Conservation (phyloP, 768 basidiomycete species). For the Kwoniella bestiolae region DNA sequence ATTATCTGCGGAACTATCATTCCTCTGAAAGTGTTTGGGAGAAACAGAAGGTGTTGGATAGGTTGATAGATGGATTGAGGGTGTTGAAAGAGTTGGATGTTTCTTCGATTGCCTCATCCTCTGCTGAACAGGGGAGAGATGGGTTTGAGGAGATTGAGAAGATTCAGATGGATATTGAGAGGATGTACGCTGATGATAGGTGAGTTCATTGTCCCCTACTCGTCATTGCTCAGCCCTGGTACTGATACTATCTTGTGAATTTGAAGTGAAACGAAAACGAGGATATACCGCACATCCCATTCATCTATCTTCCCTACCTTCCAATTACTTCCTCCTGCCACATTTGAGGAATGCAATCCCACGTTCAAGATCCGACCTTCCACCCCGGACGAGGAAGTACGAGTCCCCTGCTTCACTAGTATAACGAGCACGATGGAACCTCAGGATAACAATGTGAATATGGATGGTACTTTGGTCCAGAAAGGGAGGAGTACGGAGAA, state of each 20-base stretch:
- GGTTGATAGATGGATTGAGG: conserved; percentile 28
- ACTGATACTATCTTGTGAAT: too few species aligned
- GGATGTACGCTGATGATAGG: conserved; percentile 7
- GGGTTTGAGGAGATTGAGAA: conserved; percentile 38
- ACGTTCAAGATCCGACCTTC: conserved; percentile 30
- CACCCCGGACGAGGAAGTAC: conserved; percentile 21
- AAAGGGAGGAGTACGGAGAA: not conserved
- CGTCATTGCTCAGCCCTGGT: too few species aligned
- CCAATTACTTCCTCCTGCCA: conserved; percentile 19
- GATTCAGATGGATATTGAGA: conserved; percentile 13
- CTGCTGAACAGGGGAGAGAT: conserved; percentile 17
- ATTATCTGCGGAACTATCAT: conserved; percentile 40
- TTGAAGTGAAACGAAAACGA: not conserved
- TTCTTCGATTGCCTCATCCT: conserved; percentile 8
- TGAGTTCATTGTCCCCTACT: conserved; percentile 22
- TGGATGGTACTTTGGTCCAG: not conserved
- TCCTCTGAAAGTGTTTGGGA: conserved; percentile 7
- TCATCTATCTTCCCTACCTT: conserved; percentile 35
- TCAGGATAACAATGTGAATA: conserved; percentile 7
- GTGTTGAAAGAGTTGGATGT: conserved; percentile 42
- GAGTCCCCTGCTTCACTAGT: conserved; percentile 1
- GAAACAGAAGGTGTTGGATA: conserved; percentile 12
- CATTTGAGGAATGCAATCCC: conserved; percentile 4
- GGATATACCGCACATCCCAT: not conserved
- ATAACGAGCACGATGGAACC: not conserved